phyloP scores from a whole-genome alignment of 176 grass and related monocot genomes.

The Eleusine indica region DNA sequence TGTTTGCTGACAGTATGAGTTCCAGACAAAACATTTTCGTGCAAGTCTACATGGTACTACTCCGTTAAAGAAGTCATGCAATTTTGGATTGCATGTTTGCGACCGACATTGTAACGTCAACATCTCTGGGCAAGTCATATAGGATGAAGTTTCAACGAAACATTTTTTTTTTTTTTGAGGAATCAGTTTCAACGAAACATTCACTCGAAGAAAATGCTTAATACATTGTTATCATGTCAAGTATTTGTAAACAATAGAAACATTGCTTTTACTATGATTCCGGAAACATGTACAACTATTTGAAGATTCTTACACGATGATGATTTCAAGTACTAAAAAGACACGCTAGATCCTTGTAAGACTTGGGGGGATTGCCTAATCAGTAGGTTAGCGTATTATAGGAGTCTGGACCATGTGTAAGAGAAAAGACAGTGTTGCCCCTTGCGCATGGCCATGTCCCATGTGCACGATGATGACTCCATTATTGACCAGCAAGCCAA shows the following conservation, averaged over 20 bases:
- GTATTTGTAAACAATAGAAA: background rate
- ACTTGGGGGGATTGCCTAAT: constrained; percentile 27
- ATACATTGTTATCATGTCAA: background rate
- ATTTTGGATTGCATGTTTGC: background rate
- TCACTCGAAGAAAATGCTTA: background rate
- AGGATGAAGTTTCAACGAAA: background rate
- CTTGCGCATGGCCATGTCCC: constrained; percentile 23
- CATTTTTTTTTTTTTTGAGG: too few relatives aligned
- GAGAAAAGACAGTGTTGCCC: constrained; percentile 10
- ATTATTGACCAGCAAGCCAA: constrained; percentile 6
- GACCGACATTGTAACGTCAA: background rate
- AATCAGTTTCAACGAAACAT: background rate
- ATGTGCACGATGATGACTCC: constrained; percentile 34
- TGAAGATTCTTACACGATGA: background rate
- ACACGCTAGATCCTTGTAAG: background rate
- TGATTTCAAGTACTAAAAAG: background rate
- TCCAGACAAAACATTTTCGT: background rate
- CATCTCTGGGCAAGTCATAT: background rate
- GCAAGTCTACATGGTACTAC: background rate
- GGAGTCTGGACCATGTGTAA: background rate
- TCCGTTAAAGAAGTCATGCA: background rate
- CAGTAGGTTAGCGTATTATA: constrained; percentile 2
- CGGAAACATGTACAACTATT: background rate
- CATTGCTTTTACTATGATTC: background rate
- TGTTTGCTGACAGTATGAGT: background rate